These are phyloP conservation scores for Ophiostoma novo-ulmi DNA, from an alignment of 2,329 filamentous ascomycete genomes.

Conservation along the genomic window DNA sequence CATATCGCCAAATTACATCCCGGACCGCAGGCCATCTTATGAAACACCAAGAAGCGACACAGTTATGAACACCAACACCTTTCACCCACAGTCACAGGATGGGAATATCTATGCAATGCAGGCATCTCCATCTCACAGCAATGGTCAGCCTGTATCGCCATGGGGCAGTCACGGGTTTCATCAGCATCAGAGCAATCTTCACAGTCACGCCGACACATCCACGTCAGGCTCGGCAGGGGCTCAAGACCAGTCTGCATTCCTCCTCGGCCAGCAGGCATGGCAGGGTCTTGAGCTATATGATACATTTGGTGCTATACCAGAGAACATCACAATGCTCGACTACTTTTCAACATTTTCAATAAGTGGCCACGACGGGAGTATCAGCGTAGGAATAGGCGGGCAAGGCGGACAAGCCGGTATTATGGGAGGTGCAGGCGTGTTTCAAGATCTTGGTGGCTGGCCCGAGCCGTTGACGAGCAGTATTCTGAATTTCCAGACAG, in stretches of 20 bases:
- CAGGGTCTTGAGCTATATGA: conserved; percentile 19
- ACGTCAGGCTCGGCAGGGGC: neutral
- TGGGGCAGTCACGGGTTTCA: neutral
- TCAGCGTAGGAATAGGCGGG: neutral
- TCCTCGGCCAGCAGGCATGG: conserved; percentile 18
- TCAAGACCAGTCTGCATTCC: neutral
- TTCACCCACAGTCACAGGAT: neutral
- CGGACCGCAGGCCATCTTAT: neutral
- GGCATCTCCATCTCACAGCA: neutral
- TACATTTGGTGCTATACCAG: conserved; percentile 11
- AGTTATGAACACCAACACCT: neutral
- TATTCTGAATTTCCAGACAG: conserved; percentile 23
- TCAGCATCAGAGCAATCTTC: neutral
- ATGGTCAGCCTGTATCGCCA: neutral
- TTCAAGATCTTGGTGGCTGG: conserved; percentile 5
- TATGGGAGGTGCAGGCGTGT: neutral
- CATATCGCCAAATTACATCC: neutral
- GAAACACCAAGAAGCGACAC: neutral
- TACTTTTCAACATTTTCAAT: conserved; percentile 16
- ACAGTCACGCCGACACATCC: neutral
- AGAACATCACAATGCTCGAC: conserved; percentile 20
- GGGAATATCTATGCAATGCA: neutral
- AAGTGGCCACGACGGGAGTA: neutral
- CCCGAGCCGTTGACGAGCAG: conserved; percentile 20
- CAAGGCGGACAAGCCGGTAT: neutral